These are phyloP conservation scores for Beta corolliflora DNA, from an alignment of 179 eudicot species.

Conservation along the genomic window DNA sequence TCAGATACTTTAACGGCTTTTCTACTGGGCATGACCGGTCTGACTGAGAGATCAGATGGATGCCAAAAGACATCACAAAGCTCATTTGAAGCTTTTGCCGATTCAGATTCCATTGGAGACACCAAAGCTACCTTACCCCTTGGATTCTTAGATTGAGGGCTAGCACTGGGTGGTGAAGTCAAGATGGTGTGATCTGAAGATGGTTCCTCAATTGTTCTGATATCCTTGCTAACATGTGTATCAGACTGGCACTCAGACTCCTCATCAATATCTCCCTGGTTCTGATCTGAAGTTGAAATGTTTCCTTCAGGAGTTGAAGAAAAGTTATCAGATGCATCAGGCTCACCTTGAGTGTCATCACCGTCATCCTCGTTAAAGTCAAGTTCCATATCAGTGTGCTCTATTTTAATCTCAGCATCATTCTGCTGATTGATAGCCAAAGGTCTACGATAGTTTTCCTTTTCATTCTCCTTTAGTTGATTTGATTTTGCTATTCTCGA, in stretches of 20 bases:
- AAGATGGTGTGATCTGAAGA: conserved; percentile 49
- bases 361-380: conserved; percentile 87
- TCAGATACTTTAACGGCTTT: conserved; percentile 73
- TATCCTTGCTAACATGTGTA: conserved; percentile 41
- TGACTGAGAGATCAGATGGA: conserved; percentile 94
- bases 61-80: conserved; percentile 89
- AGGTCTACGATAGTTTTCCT: conserved; percentile 94
- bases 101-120: conserved; percentile 54
- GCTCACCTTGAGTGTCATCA: conserved; percentile 79
- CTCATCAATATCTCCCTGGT: conserved; percentile 41
- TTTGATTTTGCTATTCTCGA: conserved; percentile 96
- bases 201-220: conserved; percentile 53
- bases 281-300: conserved; percentile 41
- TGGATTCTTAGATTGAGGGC: conserved; percentile 64
- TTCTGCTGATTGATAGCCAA: conserved; percentile 64
- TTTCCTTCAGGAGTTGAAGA: conserved; percentile 49
- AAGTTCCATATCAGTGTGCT: conserved; percentile 96
- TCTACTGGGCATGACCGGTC: conserved; percentile 96
- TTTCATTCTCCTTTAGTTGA: conserved; percentile 83
- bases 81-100: conserved; percentile 54
- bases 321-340: conserved; percentile 56
- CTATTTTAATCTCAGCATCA: conserved; percentile 85
- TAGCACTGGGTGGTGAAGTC: conserved; percentile 61
- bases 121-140: conserved; percentile 54
- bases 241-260: conserved; percentile 36